Conservation (phyloP, 225 moss, liverwort and hornwort species). For the Pseudisothecium myosuroides region DNA sequence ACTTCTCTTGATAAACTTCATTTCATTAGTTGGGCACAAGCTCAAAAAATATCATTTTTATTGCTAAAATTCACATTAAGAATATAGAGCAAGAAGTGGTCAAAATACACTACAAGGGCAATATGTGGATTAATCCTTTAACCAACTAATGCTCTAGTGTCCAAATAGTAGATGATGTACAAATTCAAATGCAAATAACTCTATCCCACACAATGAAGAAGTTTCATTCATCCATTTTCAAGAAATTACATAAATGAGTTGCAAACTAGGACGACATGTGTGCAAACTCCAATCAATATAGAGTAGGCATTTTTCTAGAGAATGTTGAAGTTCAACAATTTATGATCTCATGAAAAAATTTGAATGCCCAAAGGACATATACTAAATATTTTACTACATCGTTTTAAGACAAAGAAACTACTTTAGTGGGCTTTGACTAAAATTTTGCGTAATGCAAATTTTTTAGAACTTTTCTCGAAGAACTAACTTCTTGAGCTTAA, state of each 20-base stretch:
- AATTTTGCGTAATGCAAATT: rapidly evolving
- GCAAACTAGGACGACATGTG: rapidly evolving
- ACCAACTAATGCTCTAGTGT: rapidly evolving
- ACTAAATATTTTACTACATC: neutral
- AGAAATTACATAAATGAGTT: neutral
- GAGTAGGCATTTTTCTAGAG: neutral
- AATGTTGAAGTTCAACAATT: neutral
- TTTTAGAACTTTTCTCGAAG: neutral
- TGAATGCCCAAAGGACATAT: neutral
- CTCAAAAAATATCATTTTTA: neutral
- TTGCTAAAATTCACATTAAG: neutral
- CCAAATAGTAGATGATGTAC: neutral
- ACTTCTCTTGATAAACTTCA: neutral
- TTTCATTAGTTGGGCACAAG: neutral
- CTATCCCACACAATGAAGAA: rapidly evolving
- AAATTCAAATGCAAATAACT: neutral
- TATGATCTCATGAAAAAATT: neutral
- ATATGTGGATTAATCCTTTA: neutral
- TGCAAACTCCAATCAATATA: too few species aligned
- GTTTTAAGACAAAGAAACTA: neutral
- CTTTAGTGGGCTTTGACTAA: neutral
- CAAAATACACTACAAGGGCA: neutral
- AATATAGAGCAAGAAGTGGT: neutral
- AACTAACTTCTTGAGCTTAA: neutral
- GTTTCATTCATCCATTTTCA: neutral